phyloP scores from a whole-genome alignment of 768 basidiomycete genomes.

The Hemileccinum rubropunctum region DNA sequence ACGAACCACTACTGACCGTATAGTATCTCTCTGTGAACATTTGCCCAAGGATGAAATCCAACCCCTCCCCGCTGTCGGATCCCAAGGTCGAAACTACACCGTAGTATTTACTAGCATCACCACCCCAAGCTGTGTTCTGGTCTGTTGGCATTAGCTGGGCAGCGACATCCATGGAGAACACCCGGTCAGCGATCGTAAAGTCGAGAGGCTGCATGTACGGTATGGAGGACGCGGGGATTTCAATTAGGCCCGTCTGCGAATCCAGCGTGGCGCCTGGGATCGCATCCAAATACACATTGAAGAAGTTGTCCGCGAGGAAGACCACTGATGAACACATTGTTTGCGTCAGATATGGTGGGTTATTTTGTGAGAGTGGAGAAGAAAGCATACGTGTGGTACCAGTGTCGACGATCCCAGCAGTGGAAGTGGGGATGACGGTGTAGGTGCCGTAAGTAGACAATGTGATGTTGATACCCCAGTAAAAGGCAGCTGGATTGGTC shows the following conservation, averaged over 20 bases:
- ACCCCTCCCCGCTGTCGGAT: not conserved
- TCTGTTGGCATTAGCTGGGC: conserved; percentile 9
- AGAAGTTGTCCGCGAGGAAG: not conserved
- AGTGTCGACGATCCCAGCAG: not conserved
- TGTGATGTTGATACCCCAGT: not conserved
- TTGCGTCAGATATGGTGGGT: not conserved
- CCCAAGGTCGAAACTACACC: conserved; percentile 7
- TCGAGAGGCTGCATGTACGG: conserved; percentile 6
- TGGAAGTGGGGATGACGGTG: not conserved
- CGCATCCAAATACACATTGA: not conserved
- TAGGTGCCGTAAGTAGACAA: not conserved
- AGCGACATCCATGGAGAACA: conserved; percentile 5
- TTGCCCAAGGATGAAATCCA: conserved; percentile 7
- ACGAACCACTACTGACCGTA: not conserved
- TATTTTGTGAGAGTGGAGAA: not conserved
- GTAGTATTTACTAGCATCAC: not conserved
- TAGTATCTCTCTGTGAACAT: conserved; percentile 16
- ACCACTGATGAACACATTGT: not conserved
- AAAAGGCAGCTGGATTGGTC: not conserved
- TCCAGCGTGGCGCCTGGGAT: not conserved
- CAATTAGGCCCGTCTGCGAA: not conserved
- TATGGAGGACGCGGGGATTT: conserved; percentile 9
- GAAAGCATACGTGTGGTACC: not conserved
- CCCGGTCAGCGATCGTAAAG: conserved; percentile 1
- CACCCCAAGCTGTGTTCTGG: conserved; percentile 9